Evolutionary conservation across 179 eudicot genomes (phyloP).

Genomic region (Vitellaria paradoxa): DNA sequence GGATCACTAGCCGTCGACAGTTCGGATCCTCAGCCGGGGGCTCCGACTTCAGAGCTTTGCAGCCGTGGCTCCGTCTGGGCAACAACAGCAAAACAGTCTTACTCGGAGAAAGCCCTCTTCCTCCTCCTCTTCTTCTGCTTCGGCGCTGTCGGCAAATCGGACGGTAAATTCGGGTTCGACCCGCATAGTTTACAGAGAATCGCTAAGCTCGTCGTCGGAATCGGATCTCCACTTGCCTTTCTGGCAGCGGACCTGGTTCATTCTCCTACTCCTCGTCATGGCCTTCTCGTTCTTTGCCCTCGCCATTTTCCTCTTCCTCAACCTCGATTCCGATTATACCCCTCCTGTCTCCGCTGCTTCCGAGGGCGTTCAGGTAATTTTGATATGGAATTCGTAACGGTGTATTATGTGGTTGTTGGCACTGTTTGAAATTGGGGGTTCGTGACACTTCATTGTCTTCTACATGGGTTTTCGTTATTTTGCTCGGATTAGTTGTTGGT

Average conservation of each 20-base stretch:
- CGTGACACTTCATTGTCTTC: not conserved
- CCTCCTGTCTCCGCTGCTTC: conserved; percentile 55
- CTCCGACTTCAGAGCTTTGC: conserved; percentile 17
- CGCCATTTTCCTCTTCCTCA: conserved; percentile 64
- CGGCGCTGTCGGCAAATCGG: conserved; percentile 1
- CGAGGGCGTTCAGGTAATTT: conserved; percentile 26
- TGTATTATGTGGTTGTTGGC: not conserved
- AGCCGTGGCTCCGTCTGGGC: conserved; percentile 61
- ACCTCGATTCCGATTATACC: conserved; percentile 59
- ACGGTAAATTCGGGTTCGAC: conserved; percentile 24
- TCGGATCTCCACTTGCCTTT: conserved; percentile 49
- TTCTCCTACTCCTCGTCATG: conserved; percentile 55
- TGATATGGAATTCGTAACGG: not conserved
- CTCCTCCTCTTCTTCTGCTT: conserved; percentile 21
- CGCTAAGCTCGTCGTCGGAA: conserved; percentile 22
- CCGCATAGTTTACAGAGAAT: conserved; percentile 38
- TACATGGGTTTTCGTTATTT: not conserved
- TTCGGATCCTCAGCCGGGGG: conserved; percentile 16
- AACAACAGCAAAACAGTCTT: conserved; percentile 27
- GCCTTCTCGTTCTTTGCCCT: conserved; percentile 63
- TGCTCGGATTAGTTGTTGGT: not conserved
- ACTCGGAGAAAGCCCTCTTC: conserved; percentile 38
- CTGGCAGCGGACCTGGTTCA: conserved; percentile 81
- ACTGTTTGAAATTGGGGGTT: not conserved
- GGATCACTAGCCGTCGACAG: not conserved